Conservation (phyloP, 306 rosid species). For the Senna tora region DNA sequence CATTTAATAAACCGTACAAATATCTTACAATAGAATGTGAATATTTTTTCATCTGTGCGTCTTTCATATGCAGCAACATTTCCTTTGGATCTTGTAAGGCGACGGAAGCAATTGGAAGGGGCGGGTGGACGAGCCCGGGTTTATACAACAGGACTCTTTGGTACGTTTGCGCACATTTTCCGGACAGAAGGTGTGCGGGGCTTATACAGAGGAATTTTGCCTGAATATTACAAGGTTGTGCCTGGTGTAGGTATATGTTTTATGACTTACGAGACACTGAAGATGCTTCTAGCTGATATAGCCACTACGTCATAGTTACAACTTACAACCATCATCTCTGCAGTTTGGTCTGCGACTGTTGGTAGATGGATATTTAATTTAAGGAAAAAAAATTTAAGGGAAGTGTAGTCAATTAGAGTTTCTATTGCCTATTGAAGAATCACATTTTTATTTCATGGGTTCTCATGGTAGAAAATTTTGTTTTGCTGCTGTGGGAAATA, state of each 20-base stretch:
- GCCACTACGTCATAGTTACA: slow-evolving; percentile 41
- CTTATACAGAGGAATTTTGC: slow-evolving; percentile 92
- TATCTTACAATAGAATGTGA: slow-evolving; percentile 9
- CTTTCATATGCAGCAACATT: slow-evolving; percentile 81
- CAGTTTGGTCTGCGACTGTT: slow-evolving; percentile 16
- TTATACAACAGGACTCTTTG: slow-evolving; percentile 75
- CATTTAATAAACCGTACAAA: neutral
- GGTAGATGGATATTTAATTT: slow-evolving; percentile 22
- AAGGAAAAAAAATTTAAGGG: slow-evolving; percentile 22
- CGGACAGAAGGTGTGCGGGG: slow-evolving; percentile 83
- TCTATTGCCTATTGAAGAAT: slow-evolving; percentile 33
- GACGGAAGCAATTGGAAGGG: slow-evolving; percentile 97
- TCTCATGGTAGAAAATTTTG: slow-evolving; percentile 54
- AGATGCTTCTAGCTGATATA: slow-evolving; percentile 69
- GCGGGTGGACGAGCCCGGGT: slow-evolving; percentile 94
- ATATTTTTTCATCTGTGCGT: slow-evolving; percentile 40
- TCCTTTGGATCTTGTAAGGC: slow-evolving; percentile 96
- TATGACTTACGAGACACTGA: slow-evolving; percentile 93
- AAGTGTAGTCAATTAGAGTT: slow-evolving; percentile 2
- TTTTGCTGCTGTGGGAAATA: slow-evolving; percentile 45
- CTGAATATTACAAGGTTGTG: slow-evolving; percentile 97
- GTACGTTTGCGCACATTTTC: slow-evolving; percentile 73
- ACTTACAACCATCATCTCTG: slow-evolving; percentile 9
- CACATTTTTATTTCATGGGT: slow-evolving; percentile 43
- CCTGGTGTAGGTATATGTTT: slow-evolving; percentile 98